Evolutionary conservation across 352 stramenopile species (phyloP).

Genomic region (Thraustochytrium sp.): DNA sequence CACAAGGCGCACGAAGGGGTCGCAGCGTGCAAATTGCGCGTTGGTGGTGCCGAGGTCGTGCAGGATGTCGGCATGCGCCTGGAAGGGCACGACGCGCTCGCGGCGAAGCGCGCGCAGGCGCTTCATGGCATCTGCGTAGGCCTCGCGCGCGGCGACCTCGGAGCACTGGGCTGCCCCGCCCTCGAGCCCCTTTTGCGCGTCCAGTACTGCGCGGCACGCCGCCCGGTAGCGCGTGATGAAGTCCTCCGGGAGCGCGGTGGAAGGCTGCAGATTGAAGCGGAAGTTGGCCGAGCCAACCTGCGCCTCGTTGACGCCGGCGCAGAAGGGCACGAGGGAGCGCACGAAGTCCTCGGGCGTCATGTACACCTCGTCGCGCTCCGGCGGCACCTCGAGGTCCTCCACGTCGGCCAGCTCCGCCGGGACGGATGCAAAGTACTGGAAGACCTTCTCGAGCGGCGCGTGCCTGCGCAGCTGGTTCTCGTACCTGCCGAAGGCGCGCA

Average conservation of each 20-base stretch:
- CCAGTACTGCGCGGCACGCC: background rate
- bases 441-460: constrained; percentile 16
- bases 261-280: constrained; percentile 11
- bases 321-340: constrained; percentile 9
- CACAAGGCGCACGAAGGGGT: constrained; percentile 12
- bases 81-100: constrained; percentile 1
- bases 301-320: background rate
- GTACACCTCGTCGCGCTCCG: background rate
- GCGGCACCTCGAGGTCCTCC: background rate
- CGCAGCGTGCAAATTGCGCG: background rate
- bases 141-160: no score
- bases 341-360: constrained; percentile 42
- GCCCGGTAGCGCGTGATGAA: background rate
- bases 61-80: background rate
- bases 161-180: no score
- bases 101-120: background rate
- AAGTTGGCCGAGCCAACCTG: constrained; percentile 17
- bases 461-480: constrained; percentile 28
- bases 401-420: background rate
- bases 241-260: background rate
- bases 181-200: background rate
- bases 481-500: background rate
- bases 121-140: background rate
- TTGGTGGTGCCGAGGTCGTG: constrained; percentile 12
- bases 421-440: constrained; percentile 28